Evolutionary conservation across 164 flowering plant genomes (phyloP).

Genomic region (Santalum album): DNA sequence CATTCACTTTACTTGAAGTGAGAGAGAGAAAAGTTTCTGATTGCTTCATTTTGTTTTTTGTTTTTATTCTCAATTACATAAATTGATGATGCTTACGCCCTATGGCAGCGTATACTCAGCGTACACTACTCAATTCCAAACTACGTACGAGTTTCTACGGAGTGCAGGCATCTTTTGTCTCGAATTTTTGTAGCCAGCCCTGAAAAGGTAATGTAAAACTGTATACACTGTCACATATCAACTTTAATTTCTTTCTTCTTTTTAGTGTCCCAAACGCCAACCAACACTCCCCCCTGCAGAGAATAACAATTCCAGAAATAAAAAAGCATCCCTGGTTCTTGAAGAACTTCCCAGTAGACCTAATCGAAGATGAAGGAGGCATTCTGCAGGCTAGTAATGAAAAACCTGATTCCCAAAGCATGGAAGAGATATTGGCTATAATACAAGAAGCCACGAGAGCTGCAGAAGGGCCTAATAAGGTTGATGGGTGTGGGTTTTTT

Average conservation of each 20-base stretch:
- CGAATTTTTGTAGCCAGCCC: conserved; percentile 67
- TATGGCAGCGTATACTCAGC: conserved; percentile 45
- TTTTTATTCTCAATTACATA: too few species aligned
- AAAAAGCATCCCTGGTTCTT: conserved; percentile 54
- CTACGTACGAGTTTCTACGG: conserved; percentile 34
- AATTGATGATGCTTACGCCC: not conserved
- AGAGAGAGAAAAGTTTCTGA: too few species aligned
- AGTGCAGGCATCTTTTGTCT: conserved; percentile 49
- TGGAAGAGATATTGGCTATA: conserved; percentile 58
- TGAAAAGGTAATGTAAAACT: conserved; percentile 40
- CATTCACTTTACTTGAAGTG: not conserved
- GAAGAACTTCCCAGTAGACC: conserved; percentile 41
- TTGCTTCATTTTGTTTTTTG: too few species aligned
- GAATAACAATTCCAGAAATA: conserved; percentile 59
- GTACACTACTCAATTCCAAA: conserved; percentile 63
- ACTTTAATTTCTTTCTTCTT: not conserved
- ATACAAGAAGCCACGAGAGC: conserved; percentile 65
- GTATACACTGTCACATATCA: too few species aligned
- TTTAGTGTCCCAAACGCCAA: too few species aligned
- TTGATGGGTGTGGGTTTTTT: conserved; percentile 29
- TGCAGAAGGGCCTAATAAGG: conserved; percentile 21
- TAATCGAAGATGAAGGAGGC: conserved; percentile 26
- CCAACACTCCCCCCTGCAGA: too few species aligned
- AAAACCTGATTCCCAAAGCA: conserved; percentile 36
- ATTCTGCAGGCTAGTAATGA: conserved; percentile 20